Evolutionary conservation across 208 protist genomes (phyloP), one percentile per base, ranked within the genome.

Genomic region (Acanthamoeba sp.): DNA sequence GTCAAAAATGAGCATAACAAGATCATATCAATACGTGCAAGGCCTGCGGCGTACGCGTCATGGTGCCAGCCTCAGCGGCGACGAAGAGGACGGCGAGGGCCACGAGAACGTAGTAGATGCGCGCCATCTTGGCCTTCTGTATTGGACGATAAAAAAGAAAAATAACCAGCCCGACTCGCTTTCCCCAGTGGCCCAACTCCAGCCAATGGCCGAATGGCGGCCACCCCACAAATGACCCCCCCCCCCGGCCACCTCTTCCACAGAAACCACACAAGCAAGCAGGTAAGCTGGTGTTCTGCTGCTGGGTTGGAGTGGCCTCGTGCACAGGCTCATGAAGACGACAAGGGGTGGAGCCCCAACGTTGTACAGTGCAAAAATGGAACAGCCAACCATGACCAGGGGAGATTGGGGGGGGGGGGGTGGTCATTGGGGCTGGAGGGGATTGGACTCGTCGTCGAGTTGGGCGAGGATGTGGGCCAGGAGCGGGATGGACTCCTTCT

Each of bases 401-500:
- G n/a, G n/a, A n/a, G n/a, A n/a, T 66, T 66, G 59, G 18, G 59
- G 18, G n/a, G 27, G 12, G 2, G 29, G 18, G 18, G 64, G 7
- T 36, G 12, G 12, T 76, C 29, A 80, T 29, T 80, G 34, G 14
- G 71, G 38, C 40, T 80, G 71, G 34, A 45, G 32, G 5, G 71
- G 36, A 34, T 80, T 6, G 16, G n/a, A 42, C 29, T 80, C 36
- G 71, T 80, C 71, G 40, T 80, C 71, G 71, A 80, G 71, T 27
- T 80, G 71, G 27, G 52, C 80, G 48, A 89, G 38, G 42, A 89
- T 89, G 45, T 89, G 80, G 80, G 80, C 80, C 5, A 89, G 50
- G n/a, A 89, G 52, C 80, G 80, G 80, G 80, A 89, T 89, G 52
- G 80, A 89, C n/a, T 89, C 80, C 48, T 55, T 64, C n/a, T 89